These are phyloP conservation scores for Vicia sativa DNA, from an alignment of 306 rosid species.

Conservation along the genomic window DNA sequence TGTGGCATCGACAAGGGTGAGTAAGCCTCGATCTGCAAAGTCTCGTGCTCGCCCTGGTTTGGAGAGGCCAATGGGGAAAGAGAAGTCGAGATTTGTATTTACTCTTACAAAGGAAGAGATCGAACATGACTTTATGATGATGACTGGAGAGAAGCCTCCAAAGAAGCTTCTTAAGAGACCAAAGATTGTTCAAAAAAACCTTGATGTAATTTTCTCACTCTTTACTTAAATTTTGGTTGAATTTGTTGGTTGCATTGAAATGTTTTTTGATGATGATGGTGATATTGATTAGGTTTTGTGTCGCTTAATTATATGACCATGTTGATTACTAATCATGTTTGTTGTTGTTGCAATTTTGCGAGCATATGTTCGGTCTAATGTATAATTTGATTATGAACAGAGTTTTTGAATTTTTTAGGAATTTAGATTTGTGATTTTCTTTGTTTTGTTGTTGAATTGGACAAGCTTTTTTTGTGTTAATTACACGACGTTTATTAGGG, in stretches of 20 bases:
- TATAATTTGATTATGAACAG: neutral
- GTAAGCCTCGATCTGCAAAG: neutral
- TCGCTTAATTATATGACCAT: too few relatives aligned
- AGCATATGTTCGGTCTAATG: neutral
- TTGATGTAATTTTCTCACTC: slow-evolving; percentile 43
- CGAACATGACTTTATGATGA: slow-evolving; percentile 38
- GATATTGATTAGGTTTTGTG: too few relatives aligned
- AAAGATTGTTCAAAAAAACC: slow-evolving; percentile 28
- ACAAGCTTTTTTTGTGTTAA: neutral
- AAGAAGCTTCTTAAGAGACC: slow-evolving; percentile 42
- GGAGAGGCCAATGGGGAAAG: neutral
- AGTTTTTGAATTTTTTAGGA: too few relatives aligned
- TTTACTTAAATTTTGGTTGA: neutral
- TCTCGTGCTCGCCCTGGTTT: too few relatives aligned
- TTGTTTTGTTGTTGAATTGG: neutral
- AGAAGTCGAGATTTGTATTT: neutral
- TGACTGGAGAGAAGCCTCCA: slow-evolving; percentile 45
- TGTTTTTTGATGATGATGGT: too few relatives aligned
- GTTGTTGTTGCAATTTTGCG: neutral
- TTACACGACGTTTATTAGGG: neutral
- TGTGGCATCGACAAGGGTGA: neutral
- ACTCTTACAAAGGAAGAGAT: slow-evolving; percentile 42
- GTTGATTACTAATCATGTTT: too few relatives aligned
- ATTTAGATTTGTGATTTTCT: too few relatives aligned
- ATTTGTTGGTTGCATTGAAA: too few relatives aligned